These are phyloP conservation scores for Bipolaris zeicola DNA, from an alignment of 2,329 filamentous ascomycete genomes.

Conservation along the genomic window DNA sequence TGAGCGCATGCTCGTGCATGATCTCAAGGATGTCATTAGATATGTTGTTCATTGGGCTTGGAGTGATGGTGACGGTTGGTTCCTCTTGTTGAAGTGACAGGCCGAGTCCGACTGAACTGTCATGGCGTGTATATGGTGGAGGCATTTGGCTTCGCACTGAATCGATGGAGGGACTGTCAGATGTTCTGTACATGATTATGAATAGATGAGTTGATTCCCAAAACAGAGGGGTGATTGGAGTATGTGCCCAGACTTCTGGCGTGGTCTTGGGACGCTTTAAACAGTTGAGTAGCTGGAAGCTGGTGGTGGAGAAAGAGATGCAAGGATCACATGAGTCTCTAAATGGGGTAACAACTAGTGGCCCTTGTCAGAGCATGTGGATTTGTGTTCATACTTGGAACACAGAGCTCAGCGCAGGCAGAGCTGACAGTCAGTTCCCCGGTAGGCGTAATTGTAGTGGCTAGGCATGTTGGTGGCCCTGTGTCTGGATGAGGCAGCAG, in stretches of 20 bases:
- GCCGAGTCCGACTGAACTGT: conserved; percentile 1
- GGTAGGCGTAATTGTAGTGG: neutral
- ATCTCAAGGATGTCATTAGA: conserved; percentile 24
- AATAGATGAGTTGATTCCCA: neutral
- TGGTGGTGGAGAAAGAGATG: neutral
- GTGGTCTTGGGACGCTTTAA: neutral
- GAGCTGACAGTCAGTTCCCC: neutral
- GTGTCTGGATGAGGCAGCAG: neutral
- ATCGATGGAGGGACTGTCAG: neutral
- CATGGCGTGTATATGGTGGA: neutral
- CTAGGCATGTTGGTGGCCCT: neutral
- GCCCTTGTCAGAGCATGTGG: neutral
- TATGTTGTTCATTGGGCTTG: neutral
- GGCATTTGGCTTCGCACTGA: neutral
- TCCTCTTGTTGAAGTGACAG: neutral
- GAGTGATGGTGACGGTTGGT: neutral
- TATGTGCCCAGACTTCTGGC: neutral
- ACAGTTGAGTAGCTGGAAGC: neutral
- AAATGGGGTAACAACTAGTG: neutral
- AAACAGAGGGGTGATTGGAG: neutral
- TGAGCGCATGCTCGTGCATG: conserved; percentile 32
- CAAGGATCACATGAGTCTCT: neutral
- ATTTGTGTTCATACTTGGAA: neutral
- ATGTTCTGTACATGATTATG: neutral
- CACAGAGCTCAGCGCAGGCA: neutral